Percentiles rank a stretch among this genome's conserved stretches.
phyloP scores from a whole-genome alignment of 2,329 filamentous ascomycete species.

The Colletotrichum phormii region DNA sequence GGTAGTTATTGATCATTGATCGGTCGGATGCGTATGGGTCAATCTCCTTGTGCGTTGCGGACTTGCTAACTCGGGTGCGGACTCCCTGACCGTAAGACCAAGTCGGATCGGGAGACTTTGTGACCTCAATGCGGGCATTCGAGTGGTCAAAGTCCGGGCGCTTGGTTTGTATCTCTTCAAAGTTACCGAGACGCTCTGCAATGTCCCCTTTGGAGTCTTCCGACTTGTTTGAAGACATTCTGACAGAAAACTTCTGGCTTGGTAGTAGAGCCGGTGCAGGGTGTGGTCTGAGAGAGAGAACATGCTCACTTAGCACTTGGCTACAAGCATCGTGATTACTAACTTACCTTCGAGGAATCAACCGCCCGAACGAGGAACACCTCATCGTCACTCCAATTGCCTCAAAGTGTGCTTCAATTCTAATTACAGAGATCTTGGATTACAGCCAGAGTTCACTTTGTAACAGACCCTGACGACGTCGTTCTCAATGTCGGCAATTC shows the following conservation, averaged over 20 bases:
- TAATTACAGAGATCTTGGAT: neutral
- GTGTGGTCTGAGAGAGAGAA: neutral
- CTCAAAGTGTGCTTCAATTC: neutral
- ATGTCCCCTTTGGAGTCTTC: neutral
- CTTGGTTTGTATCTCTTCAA: conserved; percentile 76
- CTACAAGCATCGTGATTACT: neutral
- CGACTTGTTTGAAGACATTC: neutral
- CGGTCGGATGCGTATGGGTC: conserved; percentile 82
- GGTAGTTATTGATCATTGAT: conserved; percentile 82
- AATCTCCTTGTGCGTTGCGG: conserved; percentile 73
- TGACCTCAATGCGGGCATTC: conserved; percentile 62
- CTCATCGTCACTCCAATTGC: neutral
- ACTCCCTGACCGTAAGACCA: conserved; percentile 70
- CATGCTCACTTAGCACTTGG: neutral
- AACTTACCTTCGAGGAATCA: neutral
- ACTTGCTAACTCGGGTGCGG: conserved; percentile 48
- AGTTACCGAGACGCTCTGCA: conserved; percentile 55
- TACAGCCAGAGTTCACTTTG: neutral
- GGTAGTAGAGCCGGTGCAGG: neutral
- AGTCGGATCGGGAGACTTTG: conserved; percentile 69
- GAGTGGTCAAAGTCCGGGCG: conserved; percentile 69
- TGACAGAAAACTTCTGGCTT: too few species aligned
- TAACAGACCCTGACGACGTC: neutral
- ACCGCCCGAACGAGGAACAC: neutral
- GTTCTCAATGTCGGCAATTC: too few species aligned